phyloP scores from a whole-genome alignment of 2,329 filamentous ascomycete species.

The Sporothrix humicola region DNA sequence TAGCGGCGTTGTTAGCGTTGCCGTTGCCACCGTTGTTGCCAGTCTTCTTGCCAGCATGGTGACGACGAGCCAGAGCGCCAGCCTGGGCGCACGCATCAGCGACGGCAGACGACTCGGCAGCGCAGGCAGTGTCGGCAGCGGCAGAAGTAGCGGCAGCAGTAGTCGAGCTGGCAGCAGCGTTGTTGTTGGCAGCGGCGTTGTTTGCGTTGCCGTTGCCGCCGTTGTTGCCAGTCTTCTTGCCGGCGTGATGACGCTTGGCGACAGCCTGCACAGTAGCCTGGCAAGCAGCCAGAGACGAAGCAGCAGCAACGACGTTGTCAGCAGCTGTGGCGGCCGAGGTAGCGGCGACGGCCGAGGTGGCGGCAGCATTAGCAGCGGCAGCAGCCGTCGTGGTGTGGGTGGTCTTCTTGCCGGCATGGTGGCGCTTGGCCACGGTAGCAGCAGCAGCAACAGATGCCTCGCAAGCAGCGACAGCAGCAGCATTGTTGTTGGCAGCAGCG shows the following conservation, averaged over 20 bases:
- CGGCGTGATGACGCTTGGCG: slow-evolving; percentile 26
- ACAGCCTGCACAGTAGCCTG: neutral
- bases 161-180: neutral
- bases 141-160: neutral
- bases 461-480: neutral
- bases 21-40: neutral
- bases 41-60: slow-evolving; percentile 29
- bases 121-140: neutral
- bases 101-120: neutral
- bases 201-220: neutral
- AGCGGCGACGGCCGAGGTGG: neutral
- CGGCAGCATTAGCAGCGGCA: neutral
- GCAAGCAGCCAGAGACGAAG: slow-evolving; percentile 8
- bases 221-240: slow-evolving; percentile 5
- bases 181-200: neutral
- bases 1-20: neutral
- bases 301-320: slow-evolving; percentile 4
- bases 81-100: neutral
- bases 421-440: slow-evolving; percentile 24
- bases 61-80: slow-evolving; percentile 1
- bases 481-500: slow-evolving; percentile 3
- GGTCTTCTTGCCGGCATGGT: slow-evolving; percentile 28
- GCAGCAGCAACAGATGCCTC: slow-evolving; percentile 18
- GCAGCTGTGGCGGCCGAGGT: neutral
- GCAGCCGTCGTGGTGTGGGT: neutral